Evolutionary conservation across 441 rosid species (phyloP).

Genomic region (Eugenia klotzschiana): DNA sequence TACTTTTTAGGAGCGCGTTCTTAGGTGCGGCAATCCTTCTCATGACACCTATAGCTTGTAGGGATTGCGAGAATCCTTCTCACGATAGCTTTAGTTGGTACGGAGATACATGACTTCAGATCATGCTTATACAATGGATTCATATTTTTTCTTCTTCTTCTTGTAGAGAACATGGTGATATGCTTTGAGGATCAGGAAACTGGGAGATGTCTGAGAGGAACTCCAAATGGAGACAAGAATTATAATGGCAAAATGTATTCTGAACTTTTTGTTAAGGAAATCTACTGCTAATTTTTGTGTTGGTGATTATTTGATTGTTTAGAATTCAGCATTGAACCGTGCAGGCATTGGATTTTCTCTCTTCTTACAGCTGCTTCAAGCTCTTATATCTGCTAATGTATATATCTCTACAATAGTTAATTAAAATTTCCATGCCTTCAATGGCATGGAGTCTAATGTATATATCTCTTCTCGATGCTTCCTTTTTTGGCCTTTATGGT

Average conservation of each 20-base stretch:
- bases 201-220: conserved; percentile 65
- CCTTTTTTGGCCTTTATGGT: not conserved
- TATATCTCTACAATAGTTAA: not conserved
- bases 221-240: conserved; percentile 45
- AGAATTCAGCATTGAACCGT: not conserved
- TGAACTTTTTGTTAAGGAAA: not conserved
- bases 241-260: conserved; percentile 56
- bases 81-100: not conserved
- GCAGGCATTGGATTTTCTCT: not conserved
- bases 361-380: not conserved
- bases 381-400: not conserved
- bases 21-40: not conserved
- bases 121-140: not conserved
- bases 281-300: not conserved
- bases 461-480: too few relatives aligned
- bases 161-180: conserved; percentile 85
- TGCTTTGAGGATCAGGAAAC: conserved; percentile 78
- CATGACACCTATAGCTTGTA: not conserved
- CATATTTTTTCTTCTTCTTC: conserved; percentile 12
- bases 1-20: not conserved
- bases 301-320: not conserved
- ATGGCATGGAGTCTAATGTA: not conserved
- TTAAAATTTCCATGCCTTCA: not conserved
- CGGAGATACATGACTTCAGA: not conserved
- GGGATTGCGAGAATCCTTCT: not conserved